Base-by-base conservation (phyloP, 2,329 filamentous ascomycete genomes). In the Chrysoporthe puriensis region DNA sequence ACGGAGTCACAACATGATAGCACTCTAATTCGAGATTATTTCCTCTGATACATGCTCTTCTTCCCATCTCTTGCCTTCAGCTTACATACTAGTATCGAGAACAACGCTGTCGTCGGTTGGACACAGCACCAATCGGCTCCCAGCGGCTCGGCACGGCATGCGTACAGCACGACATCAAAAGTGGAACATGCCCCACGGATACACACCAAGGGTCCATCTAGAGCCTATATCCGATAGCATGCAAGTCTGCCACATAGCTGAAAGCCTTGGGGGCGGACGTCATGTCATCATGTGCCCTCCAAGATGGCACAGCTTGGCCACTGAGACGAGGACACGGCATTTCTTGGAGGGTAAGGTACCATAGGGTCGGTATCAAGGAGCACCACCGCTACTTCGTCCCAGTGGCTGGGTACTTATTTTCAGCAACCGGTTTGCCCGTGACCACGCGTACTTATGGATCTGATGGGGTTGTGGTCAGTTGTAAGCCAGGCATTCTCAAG, bases 161-260 rank as follows among this genome's bases (percentile, higher is more conserved):
- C 54, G 34, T 16, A 18, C 54, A 57, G 54, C 34, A 57, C 34
- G 54, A 57, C 54, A 40, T 57, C 34, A 21, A 40, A 57, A 57
- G 54, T 40, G 54, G 54, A n/a, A n/a, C 34, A 57, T 11, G 14
- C 14, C 32, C 6, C 13, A 57, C n/a, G 18, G 18, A n/a, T 11
- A 21, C 54, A n/a, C 16, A 13, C 54, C 18, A 54, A 40, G 1
- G 5, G 34, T 32, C 4, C 54, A 57, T 18, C 4, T 40, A 5
- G 34, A n/a, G 54, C 0, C 54, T 34, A 4, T 18, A 11, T 16
- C 54, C 34, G 42, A 42, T 58, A 16, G 34, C 2, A n/a, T 9
- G 32, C 40, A 43, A 34, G 40, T n/a, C n/a, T 32, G 36, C 57
- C n/a, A 40, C 57, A 60, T 60, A 43, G 2, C 18, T 60, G 36